phyloP scores from a whole-genome alignment of 768 basidiomycete genomes.

The Mycena rebaudengoi region DNA sequence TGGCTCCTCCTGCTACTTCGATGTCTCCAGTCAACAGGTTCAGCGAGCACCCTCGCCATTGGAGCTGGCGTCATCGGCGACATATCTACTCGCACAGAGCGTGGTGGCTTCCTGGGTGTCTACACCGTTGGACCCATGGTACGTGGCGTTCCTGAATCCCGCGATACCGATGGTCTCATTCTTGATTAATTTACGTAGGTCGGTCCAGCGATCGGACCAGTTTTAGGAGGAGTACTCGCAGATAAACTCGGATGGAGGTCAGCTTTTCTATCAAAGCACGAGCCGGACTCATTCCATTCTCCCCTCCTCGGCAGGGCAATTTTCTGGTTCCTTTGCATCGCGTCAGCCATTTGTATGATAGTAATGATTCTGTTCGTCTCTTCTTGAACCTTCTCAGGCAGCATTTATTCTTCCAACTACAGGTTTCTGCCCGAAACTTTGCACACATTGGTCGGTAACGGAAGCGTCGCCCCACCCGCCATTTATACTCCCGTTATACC shows the following conservation, averaged over 20 bases:
- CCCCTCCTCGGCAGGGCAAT: too few relatives aligned
- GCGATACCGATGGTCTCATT: slow-evolving; percentile 14
- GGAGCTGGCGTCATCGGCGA: slow-evolving; percentile 83
- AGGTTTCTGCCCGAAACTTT: slow-evolving; percentile 63
- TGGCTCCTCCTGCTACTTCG: slow-evolving; percentile 84
- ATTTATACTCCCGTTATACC: slow-evolving; percentile 66
- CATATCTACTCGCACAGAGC: slow-evolving; percentile 75
- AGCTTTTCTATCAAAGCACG: slow-evolving; percentile 4
- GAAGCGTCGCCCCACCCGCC: slow-evolving; percentile 54
- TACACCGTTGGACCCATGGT: slow-evolving; percentile 72
- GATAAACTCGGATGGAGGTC: slow-evolving; percentile 73
- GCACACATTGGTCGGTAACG: slow-evolving; percentile 62
- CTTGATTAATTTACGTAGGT: slow-evolving; percentile 43
- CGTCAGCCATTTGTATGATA: slow-evolving; percentile 53
- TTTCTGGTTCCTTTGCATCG: slow-evolving; percentile 69
- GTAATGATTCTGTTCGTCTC: slow-evolving; percentile 56
- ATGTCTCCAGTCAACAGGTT: slow-evolving; percentile 81
- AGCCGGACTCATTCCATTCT: background rate
- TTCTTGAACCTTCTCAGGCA: slow-evolving; percentile 19
- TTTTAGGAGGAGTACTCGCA: slow-evolving; percentile 69
- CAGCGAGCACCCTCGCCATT: slow-evolving; percentile 77
- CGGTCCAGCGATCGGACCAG: slow-evolving; percentile 70
- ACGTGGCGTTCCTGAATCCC: background rate
- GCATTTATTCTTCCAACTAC: slow-evolving; percentile 48
- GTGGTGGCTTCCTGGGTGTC: slow-evolving; percentile 78